phyloP scores from a whole-genome alignment of 2,329 filamentous ascomycete genomes.

The Knufia fluminis region DNA sequence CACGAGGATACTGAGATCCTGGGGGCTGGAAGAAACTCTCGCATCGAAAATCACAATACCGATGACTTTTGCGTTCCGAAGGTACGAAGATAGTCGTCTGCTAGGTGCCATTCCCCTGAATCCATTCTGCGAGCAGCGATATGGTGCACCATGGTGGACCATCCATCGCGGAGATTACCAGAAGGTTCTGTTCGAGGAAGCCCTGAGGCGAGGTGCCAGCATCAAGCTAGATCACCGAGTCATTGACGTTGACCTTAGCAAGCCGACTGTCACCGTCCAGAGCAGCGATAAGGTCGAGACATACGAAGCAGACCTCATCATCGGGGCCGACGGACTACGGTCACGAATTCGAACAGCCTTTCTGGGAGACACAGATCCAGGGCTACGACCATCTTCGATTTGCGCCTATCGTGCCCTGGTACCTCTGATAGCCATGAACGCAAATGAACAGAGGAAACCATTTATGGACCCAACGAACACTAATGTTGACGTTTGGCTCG shows the following conservation, averaged over 20 bases:
- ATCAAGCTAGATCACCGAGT: constrained; percentile 22
- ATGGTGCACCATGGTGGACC: constrained; percentile 26
- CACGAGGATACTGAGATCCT: constrained; percentile 25
- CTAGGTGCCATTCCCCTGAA: constrained; percentile 60
- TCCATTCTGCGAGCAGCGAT: constrained; percentile 48
- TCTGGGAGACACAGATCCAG: constrained; percentile 29
- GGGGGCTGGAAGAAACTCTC: constrained; percentile 19
- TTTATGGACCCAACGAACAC: constrained; percentile 15
- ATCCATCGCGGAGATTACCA: constrained; percentile 27
- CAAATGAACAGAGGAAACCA: constrained; percentile 23
- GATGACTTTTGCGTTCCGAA: not conserved
- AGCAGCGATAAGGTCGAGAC: constrained; percentile 17
- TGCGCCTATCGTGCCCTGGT: constrained; percentile 27
- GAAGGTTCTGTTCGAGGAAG: constrained; percentile 37
- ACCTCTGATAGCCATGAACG: constrained; percentile 19
- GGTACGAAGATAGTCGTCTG: not conserved
- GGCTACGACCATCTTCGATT: constrained; percentile 21
- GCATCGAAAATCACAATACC: not conserved
- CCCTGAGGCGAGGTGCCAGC: constrained; percentile 8
- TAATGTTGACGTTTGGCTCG: constrained; percentile 26
- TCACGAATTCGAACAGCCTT: constrained; percentile 22
- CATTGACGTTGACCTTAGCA: constrained; percentile 31
- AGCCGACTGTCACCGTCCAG: constrained; percentile 87
- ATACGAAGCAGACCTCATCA: constrained; percentile 23
- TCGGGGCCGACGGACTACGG: constrained; percentile 27